phyloP scores from a whole-genome alignment of 2,329 filamentous ascomycete genomes.

The Samsoniella hepiali region DNA sequence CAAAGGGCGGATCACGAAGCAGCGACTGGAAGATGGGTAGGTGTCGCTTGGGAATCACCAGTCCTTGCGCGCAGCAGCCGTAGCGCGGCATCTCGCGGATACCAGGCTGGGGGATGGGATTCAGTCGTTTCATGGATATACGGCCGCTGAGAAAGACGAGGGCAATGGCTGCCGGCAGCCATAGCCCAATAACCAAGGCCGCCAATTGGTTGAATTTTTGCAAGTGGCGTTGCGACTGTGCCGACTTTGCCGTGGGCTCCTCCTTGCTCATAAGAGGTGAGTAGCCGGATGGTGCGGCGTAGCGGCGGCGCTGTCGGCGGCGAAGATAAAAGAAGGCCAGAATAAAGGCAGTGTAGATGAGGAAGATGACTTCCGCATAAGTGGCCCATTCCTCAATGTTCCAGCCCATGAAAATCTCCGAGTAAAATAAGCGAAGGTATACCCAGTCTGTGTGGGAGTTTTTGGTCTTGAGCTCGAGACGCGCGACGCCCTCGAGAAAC shows the following conservation, averaged over 20 bases:
- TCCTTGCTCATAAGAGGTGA: slow-evolving; percentile 6
- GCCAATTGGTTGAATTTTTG: slow-evolving; percentile 26
- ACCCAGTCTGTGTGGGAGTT: slow-evolving; percentile 29
- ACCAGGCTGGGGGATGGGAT: slow-evolving; percentile 21
- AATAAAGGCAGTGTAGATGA: slow-evolving; percentile 27
- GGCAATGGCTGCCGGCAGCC: slow-evolving; percentile 32
- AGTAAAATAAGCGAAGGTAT: slow-evolving; percentile 39
- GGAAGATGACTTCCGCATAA: slow-evolving; percentile 28
- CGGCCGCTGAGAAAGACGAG: slow-evolving; percentile 32
- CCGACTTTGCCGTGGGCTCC: slow-evolving; percentile 8
- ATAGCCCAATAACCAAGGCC: slow-evolving; percentile 30
- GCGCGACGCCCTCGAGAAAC: slow-evolving; percentile 27
- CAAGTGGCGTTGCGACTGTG: slow-evolving; percentile 16
- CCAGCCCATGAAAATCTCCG: slow-evolving; percentile 38
- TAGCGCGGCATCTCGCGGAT: slow-evolving; percentile 37
- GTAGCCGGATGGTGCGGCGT: slow-evolving; percentile 4
- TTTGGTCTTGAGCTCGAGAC: slow-evolving; percentile 27
- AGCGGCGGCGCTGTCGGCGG: slow-evolving; percentile 8
- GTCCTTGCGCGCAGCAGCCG: slow-evolving; percentile 38
- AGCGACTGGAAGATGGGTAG: slow-evolving; percentile 28
- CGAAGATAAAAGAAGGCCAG: slow-evolving; percentile 22
- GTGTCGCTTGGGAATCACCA: slow-evolving; percentile 34
- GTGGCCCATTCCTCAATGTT: slow-evolving; percentile 34
- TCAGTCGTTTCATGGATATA: slow-evolving; percentile 27
- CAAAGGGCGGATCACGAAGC: slow-evolving; percentile 31